Evolutionary conservation across 2,329 filamentous ascomycete species (phyloP), one percentile per base, ranked within the genome.

Genomic region (Xylariales sp.): DNA sequence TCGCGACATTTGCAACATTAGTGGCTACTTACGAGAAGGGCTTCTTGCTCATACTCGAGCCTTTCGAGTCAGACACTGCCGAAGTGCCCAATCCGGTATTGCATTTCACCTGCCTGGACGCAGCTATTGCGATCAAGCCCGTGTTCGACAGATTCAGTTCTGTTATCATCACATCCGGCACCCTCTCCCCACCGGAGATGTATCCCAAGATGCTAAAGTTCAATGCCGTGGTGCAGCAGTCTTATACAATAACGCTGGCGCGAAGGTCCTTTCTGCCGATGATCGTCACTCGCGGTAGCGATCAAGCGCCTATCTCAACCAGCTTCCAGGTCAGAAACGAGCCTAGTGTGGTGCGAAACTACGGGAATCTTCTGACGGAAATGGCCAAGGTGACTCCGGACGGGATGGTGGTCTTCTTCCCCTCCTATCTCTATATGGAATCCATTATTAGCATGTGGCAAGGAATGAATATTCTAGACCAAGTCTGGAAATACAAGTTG

Each of bases 381-480:
- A 97, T 98, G 60, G 87, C 89, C 40, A 94, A 91, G 62, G 83
- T 97, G 50, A 98, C 93, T 0, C 94, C 93, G 0, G 93, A 98
- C 56, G 93, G 93, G 22, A 83, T 98, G 63, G 93, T 98, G n/a
- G 93, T 98, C 28, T 98, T 98, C 72, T 98, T 98, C 61, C 94
- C 93, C 0, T 95, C 89, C 0, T 98, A 98, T 56, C 76, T 98
- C 2, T 98, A 98, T 68, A 97, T 98, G 93, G 93, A 98, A 61
- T 93, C 86, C 39, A 97, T 97, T 60, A 96, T 98, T 61, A 91
- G 86, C 61, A 95, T 95, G 82, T 98, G 93, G 93, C 93, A 98
- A 63, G 89, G 88, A 42, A 97, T 97, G 90, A 89, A 89, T 19
- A 95, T 97, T 48, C 72, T 98, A 25, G 93, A 98, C 64, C 86